Evolutionary conservation across 2,329 filamentous ascomycete species (phyloP), one percentile per base, ranked within the genome.

Genomic region (Diaporthe aspalathi): DNA sequence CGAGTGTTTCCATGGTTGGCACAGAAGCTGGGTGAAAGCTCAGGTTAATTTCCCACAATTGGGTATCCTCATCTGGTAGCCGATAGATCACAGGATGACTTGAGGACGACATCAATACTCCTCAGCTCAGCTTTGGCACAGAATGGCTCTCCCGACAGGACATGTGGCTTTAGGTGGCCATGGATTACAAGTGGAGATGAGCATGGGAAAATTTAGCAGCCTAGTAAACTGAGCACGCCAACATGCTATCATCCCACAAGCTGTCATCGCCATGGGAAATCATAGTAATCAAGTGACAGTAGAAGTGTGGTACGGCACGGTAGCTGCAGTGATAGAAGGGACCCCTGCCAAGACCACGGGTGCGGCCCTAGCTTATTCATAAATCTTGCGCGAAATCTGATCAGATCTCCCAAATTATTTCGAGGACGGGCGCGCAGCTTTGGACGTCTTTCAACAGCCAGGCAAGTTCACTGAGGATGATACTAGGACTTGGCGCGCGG

Each of bases 401-500:
- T 65, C 60, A 65, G 60, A 65, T 65, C 3, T 50, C 45, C 16
- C 60, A 16, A n/a, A 20, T 17, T 20, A 17, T 2, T 5, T 9
- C 14, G 27, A 50, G 8, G 2, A 67, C n/a, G 22, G n/a, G 32
- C 5, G 12, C 5, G 7, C 14, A 11, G 20, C 9, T 8, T 32
- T 16, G 3, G 29, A 50, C 20, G 6, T 27, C 29, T 47, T 22
- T 27, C 22, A 14, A 16, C 5, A n/a, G 16, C 2, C 17, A 14
- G 24, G 32, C 40, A 35, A 38, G n/a, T 22, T 1, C n/a, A 66
- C 32, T 20, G 43, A 73, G 50, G 29, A 73, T 73, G 69, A 24
- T 72, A 62, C 32, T 62, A 17, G 35, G 65, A 69, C 22, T 69
- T 24, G 50, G 67, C 66, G 67, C 70, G 53, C 56, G 72, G 52